Conservation (phyloP, 2,329 filamentous ascomycete genomes). For the Microdochium nivale region DNA sequence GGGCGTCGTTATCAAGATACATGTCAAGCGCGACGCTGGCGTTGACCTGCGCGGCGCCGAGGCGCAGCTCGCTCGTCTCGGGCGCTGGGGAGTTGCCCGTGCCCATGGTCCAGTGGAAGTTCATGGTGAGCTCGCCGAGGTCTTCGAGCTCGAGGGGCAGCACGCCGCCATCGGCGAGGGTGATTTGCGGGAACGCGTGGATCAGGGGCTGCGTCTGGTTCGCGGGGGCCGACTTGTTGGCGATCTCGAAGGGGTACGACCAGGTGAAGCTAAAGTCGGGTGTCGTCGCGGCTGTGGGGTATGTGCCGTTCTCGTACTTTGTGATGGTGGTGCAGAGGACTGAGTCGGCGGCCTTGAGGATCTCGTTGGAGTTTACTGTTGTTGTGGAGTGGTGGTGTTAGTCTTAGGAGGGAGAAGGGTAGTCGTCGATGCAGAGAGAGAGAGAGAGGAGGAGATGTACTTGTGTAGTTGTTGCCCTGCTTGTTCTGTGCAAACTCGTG, state of each 20-base stretch:
- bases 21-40: constrained; percentile 52
- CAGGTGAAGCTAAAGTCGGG: constrained; percentile 44
- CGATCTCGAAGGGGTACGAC: constrained; percentile 27
- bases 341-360: neutral
- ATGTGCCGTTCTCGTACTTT: constrained; percentile 40
- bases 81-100: constrained; percentile 29
- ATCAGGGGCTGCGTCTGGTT: constrained; percentile 29
- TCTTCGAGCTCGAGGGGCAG: constrained; percentile 32
- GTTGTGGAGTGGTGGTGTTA: neutral
- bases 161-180: constrained; percentile 27
- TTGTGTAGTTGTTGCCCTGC: constrained; percentile 33
- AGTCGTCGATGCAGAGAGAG: too few species aligned
- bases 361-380: constrained; percentile 46
- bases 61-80: constrained; percentile 21
- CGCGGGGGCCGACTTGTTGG: constrained; percentile 16
- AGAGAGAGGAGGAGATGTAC: constrained; percentile 24
- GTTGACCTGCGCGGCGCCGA: constrained; percentile 30
- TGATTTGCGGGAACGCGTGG: constrained; percentile 46
- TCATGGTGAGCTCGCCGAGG: constrained; percentile 30
- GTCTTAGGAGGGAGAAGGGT: neutral
- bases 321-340: constrained; percentile 23
- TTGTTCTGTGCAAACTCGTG: constrained; percentile 9
- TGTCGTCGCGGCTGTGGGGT: constrained; percentile 33
- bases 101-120: constrained; percentile 42
- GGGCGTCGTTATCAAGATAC: constrained; percentile 34